phyloP scores from a whole-genome alignment of 2,329 filamentous ascomycete genomes.

The Colletotrichum tanaceti region DNA sequence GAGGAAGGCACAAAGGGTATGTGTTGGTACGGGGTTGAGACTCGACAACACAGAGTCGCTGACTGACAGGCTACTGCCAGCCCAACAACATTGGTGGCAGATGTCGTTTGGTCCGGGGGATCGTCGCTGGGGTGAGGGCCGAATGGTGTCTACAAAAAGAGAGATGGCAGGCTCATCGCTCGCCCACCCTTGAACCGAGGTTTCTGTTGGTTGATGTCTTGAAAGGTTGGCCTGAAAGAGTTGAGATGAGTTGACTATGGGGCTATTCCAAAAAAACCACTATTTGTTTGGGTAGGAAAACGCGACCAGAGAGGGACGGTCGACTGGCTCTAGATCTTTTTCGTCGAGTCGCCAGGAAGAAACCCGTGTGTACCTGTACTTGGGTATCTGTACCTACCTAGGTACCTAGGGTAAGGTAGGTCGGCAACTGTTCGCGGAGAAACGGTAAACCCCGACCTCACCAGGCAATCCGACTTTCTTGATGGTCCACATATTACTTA shows the following conservation, averaged over 20 bases:
- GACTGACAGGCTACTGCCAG: neutral
- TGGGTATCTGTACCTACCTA: too few relatives aligned
- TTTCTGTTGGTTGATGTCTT: neutral
- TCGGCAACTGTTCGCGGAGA: slow-evolving; percentile 4
- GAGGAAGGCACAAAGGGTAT: slow-evolving; percentile 2
- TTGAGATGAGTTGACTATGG: neutral
- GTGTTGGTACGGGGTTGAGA: neutral
- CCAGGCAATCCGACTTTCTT: neutral
- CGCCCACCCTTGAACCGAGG: neutral
- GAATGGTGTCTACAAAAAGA: neutral
- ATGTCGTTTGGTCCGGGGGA: slow-evolving; percentile 22
- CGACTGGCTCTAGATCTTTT: neutral
- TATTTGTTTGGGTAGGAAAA: neutral
- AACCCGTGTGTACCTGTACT: slow-evolving; percentile 9
- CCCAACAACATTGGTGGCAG: neutral
- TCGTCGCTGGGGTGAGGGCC: slow-evolving; percentile 19
- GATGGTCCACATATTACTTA: neutral
- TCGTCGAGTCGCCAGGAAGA: too few relatives aligned
- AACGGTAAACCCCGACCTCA: slow-evolving; percentile 7
- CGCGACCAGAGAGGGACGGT: neutral
- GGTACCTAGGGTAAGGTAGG: neutral
- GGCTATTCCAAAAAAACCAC: neutral
- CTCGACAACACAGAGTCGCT: neutral
- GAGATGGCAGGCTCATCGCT: neutral
- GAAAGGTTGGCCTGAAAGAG: neutral